Evolutionary conservation across 192 early-diverging fungal genomes (phyloP), one percentile per base, ranked within the genome.

Genomic region (Backusella macrospora): DNA sequence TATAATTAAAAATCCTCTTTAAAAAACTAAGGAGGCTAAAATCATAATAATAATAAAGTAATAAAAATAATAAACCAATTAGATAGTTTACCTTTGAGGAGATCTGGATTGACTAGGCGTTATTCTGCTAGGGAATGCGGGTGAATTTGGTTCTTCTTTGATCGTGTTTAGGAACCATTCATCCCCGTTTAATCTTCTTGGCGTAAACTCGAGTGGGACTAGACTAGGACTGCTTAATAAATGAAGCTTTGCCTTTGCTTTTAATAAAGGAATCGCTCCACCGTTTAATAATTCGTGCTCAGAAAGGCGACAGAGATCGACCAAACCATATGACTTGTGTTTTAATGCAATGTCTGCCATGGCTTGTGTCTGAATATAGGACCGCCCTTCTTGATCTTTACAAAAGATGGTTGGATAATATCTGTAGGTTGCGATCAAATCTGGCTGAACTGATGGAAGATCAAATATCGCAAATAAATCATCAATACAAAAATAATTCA

Each of bases 231-330:
- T 65, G 38, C 38, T 65, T 21, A 65, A 65, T 7, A 65, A 39
- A n/a, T 39, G 63, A 18, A 65, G 26, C 16, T 16, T 62, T 39
- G 68, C 26, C 48, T 70, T 65, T n/a, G 46, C n/a, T 26, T 71
- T 71, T 49, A 79, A 75, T 71, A 76, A 49, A 39, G 48, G 59
- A 71, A 75, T 62, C 3, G 77, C 77, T 15, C 40, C 40, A 39
- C 77, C 77, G 18, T 68, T 43, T 48, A 70, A 47, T 65, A 79
- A 62, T 38, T 79, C 74, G 14, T 42, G 14, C 49, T 65, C 49
- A 70, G 45, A 43, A 23, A 72, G 68, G 23, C 74, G 77, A 42
- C 74, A 71, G 42, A 76, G 76, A 64, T 79, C 77, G 10, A 74
- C 77, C 9, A 79, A 47, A 12, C 68, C 48, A 52, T 45, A 68